Conservation (phyloP, 441 rosid species). For the Populus hybrid region DNA sequence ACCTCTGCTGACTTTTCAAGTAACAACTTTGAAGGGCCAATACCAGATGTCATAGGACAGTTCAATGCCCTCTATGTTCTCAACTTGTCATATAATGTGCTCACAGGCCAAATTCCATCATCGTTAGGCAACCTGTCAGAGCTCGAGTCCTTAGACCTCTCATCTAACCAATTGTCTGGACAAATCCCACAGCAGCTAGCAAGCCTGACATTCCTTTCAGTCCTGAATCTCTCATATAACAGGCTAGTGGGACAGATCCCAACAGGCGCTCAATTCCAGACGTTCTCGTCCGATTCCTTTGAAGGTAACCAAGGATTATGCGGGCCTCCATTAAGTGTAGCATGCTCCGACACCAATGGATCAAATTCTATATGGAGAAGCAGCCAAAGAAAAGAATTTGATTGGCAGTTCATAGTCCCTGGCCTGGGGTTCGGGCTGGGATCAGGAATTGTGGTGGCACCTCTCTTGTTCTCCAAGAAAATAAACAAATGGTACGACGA, state of each 20-base stretch:
- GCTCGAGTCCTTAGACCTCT: constrained; percentile 26
- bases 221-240: constrained; percentile 4
- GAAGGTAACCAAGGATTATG: constrained; percentile 28
- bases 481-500: constrained; percentile 28
- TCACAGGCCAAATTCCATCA: no score
- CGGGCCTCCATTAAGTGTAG: constrained; percentile 27
- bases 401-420: constrained; percentile 41
- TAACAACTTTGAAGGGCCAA: constrained; percentile 17
- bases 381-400: constrained; percentile 5
- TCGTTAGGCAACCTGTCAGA: background rate
- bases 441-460: constrained; percentile 41
- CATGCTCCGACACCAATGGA: background rate
- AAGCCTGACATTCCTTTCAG: constrained; percentile 1
- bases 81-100: no score
- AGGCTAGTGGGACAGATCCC: background rate
- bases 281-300: background rate
- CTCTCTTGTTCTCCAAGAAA: constrained; percentile 31
- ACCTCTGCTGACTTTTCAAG: constrained; percentile 26
- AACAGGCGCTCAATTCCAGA: background rate
- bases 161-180: constrained; percentile 9
- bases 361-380: background rate
- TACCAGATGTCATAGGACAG: constrained; percentile 16
- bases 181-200: background rate
- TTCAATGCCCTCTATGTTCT: background rate
- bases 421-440: constrained; percentile 53